These are phyloP conservation scores for Paraurostyla sp. DNA, from an alignment of 73 alveolate species.

Conservation along the genomic window DNA sequence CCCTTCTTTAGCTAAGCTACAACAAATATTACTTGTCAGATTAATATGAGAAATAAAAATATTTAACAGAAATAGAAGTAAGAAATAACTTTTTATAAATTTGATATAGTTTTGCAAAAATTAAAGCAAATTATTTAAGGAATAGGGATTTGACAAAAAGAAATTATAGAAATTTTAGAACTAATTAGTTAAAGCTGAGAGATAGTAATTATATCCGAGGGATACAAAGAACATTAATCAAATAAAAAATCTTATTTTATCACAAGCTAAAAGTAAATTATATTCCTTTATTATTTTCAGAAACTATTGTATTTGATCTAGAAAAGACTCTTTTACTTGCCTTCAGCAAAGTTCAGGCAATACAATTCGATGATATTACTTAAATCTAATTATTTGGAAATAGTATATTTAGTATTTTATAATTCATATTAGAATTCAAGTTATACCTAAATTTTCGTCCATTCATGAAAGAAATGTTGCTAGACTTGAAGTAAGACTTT, in stretches of 20 bases:
- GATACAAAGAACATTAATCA: background rate
- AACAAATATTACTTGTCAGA: conserved; percentile 21
- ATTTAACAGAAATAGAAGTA: conserved; percentile 27
- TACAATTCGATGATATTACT: conserved; percentile 35
- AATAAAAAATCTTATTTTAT: background rate
- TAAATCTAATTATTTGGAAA: conserved; percentile 4
- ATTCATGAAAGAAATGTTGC: conserved; percentile 50
- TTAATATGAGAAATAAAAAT: conserved; percentile 1
- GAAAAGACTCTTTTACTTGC: conserved; percentile 9
- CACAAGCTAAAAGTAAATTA: conserved; percentile 12
- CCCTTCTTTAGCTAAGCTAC: background rate
- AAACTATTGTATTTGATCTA: conserved; percentile 41
- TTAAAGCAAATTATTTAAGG: background rate
- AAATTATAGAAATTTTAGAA: background rate
- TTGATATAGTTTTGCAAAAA: conserved; percentile 34
- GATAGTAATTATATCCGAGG: background rate
- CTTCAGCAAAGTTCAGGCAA: background rate
- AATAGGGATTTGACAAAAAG: conserved; percentile 24
- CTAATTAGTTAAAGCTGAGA: background rate
- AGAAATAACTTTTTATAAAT: too few species aligned
- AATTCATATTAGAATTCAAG: conserved; percentile 19
- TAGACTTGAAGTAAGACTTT: conserved; percentile 52
- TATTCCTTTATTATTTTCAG: background rate
- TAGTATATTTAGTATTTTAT: background rate
- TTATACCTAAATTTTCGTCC: conserved; percentile 37